Percentiles rank a stretch among this genome's conserved stretches.
phyloP scores from a whole-genome alignment of 164 flowering plant species.

The Piper longum region DNA sequence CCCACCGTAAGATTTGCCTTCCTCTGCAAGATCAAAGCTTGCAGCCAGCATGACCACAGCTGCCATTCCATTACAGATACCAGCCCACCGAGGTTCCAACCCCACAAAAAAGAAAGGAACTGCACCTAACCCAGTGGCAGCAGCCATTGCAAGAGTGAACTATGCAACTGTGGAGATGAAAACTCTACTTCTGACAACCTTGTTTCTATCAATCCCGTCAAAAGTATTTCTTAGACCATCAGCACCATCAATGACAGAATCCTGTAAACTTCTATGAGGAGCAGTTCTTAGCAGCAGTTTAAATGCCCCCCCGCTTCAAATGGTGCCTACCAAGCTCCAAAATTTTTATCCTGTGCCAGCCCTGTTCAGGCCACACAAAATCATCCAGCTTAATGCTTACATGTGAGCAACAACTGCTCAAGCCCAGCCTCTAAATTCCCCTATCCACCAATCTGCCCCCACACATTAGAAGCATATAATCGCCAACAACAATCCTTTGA shows the following conservation, averaged over 20 bases:
- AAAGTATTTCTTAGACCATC: slow-evolving; percentile 19
- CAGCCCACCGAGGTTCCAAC: slow-evolving; percentile 94
- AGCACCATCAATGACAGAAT: slow-evolving; percentile 51
- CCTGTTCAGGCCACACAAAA: no score
- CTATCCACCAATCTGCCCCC: no score
- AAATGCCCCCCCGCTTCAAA: slow-evolving; percentile 16
- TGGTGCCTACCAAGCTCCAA: no score
- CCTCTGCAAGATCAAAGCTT: slow-evolving; percentile 94
- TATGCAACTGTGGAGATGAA: slow-evolving; percentile 77
- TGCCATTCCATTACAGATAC: slow-evolving; percentile 96
- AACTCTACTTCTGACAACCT: slow-evolving; percentile 38
- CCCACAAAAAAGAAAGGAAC: slow-evolving; percentile 96
- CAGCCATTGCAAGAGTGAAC: slow-evolving; percentile 88
- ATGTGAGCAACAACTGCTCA: no score
- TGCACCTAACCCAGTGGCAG: slow-evolving; percentile 95
- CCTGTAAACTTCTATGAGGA: slow-evolving; percentile 40
- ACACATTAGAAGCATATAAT: no score
- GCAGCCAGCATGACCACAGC: slow-evolving; percentile 99
- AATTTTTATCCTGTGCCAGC: no score
- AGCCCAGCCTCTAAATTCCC: no score
- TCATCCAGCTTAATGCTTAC: no score
- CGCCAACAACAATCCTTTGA: no score
- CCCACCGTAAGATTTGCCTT: slow-evolving; percentile 80
- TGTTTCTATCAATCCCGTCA: slow-evolving; percentile 19
- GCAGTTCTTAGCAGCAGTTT: slow-evolving; percentile 33